Conservation (phyloP, 1,284 basidiomycete species). For the Farysia itapuensis region DNA sequence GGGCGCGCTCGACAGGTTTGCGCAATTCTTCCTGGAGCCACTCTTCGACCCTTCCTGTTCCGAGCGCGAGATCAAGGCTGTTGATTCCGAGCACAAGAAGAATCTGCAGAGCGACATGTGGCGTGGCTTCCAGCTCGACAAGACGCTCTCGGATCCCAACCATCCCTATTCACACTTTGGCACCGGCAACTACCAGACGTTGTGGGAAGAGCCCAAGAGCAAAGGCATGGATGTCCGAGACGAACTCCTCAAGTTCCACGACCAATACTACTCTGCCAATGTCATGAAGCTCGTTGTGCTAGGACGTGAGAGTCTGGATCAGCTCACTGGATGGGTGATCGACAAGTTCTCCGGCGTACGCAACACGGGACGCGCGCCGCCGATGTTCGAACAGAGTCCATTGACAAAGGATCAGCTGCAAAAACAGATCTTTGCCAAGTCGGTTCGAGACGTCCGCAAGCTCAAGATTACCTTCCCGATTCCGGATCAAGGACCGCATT, state of each 20-base stretch:
- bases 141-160: conserved; percentile 73
- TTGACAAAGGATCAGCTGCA: conserved; percentile 62
- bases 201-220: conserved; percentile 68
- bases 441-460: conserved; percentile 84
- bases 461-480: conserved; percentile 77
- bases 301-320: conserved; percentile 83
- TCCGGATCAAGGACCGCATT: conserved; percentile 73
- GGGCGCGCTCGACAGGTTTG: conserved; percentile 85
- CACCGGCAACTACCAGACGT: conserved; percentile 83
- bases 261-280: conserved; percentile 85
- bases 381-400: conserved; percentile 76
- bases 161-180: conserved; percentile 92
- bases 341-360: conserved; percentile 75
- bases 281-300: conserved; percentile 89
- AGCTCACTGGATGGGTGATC: conserved; percentile 72
- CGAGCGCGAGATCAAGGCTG: conserved; percentile 90
- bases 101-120: conserved; percentile 92
- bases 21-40: conserved; percentile 91
- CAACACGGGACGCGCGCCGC: conserved; percentile 69
- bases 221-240: conserved; percentile 82
- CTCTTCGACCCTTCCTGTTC: conserved; percentile 89
- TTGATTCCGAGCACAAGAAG: conserved; percentile 98
- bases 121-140: conserved; percentile 96
- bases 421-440: conserved; percentile 82
- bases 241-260: conserved; percentile 93